Evolutionary conservation across 805 yeast species (phyloP).

Genomic region (Teunomyces kruisii): DNA sequence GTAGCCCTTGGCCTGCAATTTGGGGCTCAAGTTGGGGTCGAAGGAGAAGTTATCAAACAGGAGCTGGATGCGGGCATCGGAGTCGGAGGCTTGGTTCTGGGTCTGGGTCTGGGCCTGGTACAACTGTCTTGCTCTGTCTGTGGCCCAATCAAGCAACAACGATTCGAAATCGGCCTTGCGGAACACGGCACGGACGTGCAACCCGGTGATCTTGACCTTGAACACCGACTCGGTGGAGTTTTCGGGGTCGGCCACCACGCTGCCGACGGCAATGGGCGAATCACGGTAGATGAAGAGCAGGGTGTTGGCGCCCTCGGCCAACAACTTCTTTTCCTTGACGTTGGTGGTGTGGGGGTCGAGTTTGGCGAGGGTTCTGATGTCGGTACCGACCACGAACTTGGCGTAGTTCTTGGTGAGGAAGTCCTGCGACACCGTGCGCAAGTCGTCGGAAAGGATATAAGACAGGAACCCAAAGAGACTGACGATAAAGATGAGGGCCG

Average conservation of each 20-base stretch:
- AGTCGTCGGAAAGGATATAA: constrained; percentile 45
- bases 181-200: constrained; percentile 70
- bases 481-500: constrained; percentile 39
- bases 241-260: constrained; percentile 43
- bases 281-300: constrained; percentile 61
- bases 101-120: constrained; percentile 19
- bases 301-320: constrained; percentile 45
- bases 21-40: constrained; percentile 40
- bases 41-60: constrained; percentile 52
- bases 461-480: constrained; percentile 40
- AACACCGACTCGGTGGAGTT: constrained; percentile 41
- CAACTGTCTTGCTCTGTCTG: constrained; percentile 44
- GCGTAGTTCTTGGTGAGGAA: constrained; percentile 23
- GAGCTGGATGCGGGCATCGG: constrained; percentile 36
- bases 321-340: constrained; percentile 24
- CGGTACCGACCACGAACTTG: constrained; percentile 45
- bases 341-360: constrained; percentile 18
- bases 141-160: constrained; percentile 64
- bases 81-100: constrained; percentile 21
- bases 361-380: constrained; percentile 48
- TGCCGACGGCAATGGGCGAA: constrained; percentile 67
- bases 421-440: constrained; percentile 37
- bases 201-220: constrained; percentile 53
- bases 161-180: constrained; percentile 60
- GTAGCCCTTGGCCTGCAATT: constrained; percentile 46